These are phyloP conservation scores for Nemania diffusa DNA, from an alignment of 2,329 filamentous ascomycete genomes.

Conservation along the genomic window DNA sequence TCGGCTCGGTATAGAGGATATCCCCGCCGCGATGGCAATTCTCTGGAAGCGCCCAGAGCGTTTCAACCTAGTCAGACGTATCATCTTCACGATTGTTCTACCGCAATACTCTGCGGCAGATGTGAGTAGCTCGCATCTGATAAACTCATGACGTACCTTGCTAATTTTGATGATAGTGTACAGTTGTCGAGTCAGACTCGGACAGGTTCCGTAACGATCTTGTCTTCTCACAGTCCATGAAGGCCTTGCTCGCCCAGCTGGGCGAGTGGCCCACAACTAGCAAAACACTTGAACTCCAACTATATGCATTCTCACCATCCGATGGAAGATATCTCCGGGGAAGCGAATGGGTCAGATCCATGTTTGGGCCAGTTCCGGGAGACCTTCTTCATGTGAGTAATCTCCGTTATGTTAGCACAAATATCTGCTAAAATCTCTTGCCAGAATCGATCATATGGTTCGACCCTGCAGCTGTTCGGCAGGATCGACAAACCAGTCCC, in stretches of 20 bases:
- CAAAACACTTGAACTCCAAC: conserved; percentile 23
- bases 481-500: not conserved
- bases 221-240: conserved; percentile 22
- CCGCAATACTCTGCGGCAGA: conserved; percentile 8
- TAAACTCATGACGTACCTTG: not conserved
- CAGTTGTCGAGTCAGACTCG: not conserved
- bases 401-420: not conserved
- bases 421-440: not conserved
- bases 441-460: conserved; percentile 20
- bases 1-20: not conserved
- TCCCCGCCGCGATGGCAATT: not conserved
- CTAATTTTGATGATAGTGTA: conserved; percentile 17
- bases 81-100: conserved; percentile 9
- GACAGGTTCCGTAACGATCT: conserved; percentile 24
- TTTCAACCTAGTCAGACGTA: conserved; percentile 19
- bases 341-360: conserved; percentile 2
- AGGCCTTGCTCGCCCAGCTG: conserved; percentile 15
- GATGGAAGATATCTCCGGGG: conserved; percentile 7
- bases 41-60: conserved; percentile 15
- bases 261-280: conserved; percentile 21
- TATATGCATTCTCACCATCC: conserved; percentile 11
- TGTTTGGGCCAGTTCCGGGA: conserved; percentile 12
- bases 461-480: conserved; percentile 11
- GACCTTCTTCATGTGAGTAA: conserved; percentile 27
- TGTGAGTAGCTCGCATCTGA: conserved; percentile 7